Conservation (phyloP, 2,329 filamentous ascomycete species). For the Fusarium sp. region DNA sequence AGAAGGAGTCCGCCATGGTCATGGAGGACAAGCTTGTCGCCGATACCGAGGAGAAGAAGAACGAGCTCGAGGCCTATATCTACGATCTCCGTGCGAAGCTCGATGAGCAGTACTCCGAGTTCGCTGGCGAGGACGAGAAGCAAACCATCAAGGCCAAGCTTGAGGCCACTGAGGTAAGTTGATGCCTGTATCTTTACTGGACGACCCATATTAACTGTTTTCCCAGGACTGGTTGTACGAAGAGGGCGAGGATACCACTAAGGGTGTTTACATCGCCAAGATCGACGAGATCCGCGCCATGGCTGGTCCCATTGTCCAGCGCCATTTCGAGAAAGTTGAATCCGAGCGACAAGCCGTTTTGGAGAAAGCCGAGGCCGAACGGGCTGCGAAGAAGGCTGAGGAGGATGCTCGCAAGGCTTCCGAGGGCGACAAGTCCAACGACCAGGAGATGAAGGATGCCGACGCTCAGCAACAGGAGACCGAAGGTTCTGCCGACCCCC, state of each 20-base stretch:
- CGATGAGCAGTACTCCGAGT: conserved; percentile 89
- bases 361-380: conserved; percentile 82
- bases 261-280: conserved; percentile 94
- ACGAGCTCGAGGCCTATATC: conserved; percentile 97
- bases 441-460: conserved; percentile 75
- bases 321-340: conserved; percentile 95
- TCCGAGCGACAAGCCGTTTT: conserved; percentile 83
- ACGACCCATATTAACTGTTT: conserved; percentile 20
- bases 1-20: conserved; percentile 91
- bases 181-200: neutral
- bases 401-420: conserved; percentile 68
- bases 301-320: conserved; percentile 91
- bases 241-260: conserved; percentile 93
- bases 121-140: conserved; percentile 94
- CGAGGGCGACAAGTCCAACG: conserved; percentile 66
- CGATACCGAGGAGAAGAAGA: conserved; percentile 99
- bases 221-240: conserved; percentile 96
- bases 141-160: conserved; percentile 86
- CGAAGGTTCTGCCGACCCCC: conserved; percentile 59
- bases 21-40: conserved; percentile 99
- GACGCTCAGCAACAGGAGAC: conserved; percentile 65
- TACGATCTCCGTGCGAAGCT: conserved; percentile 97
- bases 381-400: conserved; percentile 78
- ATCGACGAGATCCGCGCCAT: conserved; percentile 94
- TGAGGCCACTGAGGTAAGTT: conserved; percentile 84